A percentile compares a stretch with the other conserved stretches of the same genome.
Evolutionary conservation across 2,329 filamentous ascomycete species (phyloP).

Genomic region (Pseudocercospora macadamiae): DNA sequence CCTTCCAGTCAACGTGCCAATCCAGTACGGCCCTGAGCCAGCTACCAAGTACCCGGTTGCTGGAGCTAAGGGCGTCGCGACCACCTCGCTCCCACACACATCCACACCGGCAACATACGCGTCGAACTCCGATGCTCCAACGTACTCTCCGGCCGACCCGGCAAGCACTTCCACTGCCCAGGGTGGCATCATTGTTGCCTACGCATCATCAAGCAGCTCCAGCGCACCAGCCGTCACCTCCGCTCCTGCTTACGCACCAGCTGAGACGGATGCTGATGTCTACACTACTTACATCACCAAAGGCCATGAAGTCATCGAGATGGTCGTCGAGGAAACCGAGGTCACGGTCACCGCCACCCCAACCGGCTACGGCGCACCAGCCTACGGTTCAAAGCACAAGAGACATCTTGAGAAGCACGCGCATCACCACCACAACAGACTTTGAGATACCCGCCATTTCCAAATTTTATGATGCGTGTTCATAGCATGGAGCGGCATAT

Average conservation of each 20-base stretch:
- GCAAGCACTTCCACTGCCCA: slow-evolving; percentile 28
- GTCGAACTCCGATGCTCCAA: slow-evolving; percentile 11
- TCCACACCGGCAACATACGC: slow-evolving; percentile 19
- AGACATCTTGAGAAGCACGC: slow-evolving; percentile 36
- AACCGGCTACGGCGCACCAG: slow-evolving; percentile 28
- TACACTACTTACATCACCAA: slow-evolving; percentile 48
- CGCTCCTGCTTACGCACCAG: slow-evolving; percentile 32
- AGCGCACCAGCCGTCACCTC: slow-evolving; percentile 13
- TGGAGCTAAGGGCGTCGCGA: slow-evolving; percentile 26
- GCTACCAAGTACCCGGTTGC: slow-evolving; percentile 41
- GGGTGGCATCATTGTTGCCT: slow-evolving; percentile 29
- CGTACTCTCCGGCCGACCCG: slow-evolving; percentile 32
- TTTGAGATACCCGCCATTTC: slow-evolving; percentile 6
- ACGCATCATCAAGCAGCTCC: slow-evolving; percentile 4
- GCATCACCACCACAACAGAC: slow-evolving; percentile 27
- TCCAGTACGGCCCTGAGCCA: slow-evolving; percentile 50
- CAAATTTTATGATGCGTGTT: slow-evolving; percentile 3
- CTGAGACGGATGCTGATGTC: slow-evolving; percentile 34
- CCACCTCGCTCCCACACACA: slow-evolving; percentile 22
- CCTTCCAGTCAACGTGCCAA: slow-evolving; percentile 68
- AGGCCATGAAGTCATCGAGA: slow-evolving; percentile 48
- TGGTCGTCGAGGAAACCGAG: slow-evolving; percentile 48
- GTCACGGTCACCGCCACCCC: slow-evolving; percentile 45
- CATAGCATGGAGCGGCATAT: slow-evolving; percentile 16
- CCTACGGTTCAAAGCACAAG: slow-evolving; percentile 32